Percentiles rank a stretch among this genome's conserved stretches.
Conservation (phyloP, 768 basidiomycete species). For the Tremella mesenterica region DNA sequence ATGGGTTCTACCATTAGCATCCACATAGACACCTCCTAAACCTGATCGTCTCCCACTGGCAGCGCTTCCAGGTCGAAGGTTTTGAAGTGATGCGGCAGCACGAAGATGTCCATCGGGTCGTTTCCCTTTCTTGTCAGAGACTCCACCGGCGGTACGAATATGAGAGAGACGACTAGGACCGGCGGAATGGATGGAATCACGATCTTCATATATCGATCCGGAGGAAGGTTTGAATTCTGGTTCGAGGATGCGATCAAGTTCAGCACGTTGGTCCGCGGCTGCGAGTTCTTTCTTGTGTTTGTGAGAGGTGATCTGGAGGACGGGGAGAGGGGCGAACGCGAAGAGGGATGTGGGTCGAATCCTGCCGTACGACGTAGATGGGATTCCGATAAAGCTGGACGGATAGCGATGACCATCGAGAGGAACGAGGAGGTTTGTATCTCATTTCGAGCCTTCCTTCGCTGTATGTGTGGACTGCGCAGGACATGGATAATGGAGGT, state of each 20-base stretch:
- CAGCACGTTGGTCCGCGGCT: constrained; percentile 27
- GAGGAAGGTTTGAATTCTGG: constrained; percentile 25
- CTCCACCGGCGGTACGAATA: constrained; percentile 6
- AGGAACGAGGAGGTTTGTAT: no score
- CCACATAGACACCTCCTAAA: constrained; percentile 33
- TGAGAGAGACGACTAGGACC: constrained; percentile 15
- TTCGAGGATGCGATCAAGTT: constrained; percentile 35
- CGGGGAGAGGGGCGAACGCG: constrained; percentile 32
- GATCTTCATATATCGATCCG: constrained; percentile 4
- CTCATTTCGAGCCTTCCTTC: no score
- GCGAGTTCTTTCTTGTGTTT: constrained; percentile 26
- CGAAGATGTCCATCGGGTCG: neutral
- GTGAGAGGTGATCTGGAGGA: constrained; percentile 17
- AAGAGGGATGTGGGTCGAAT: constrained; percentile 30
- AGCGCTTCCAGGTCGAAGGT: neutral
- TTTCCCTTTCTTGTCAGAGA: constrained; percentile 2
- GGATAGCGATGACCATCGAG: no score
- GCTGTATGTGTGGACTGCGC: no score
- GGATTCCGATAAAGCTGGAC: constrained; percentile 33
- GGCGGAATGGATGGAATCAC: constrained; percentile 16
- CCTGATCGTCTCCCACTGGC: neutral
- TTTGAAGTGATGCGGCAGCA: neutral
- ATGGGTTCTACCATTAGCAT: constrained; percentile 36
- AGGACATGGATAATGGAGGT: no score
- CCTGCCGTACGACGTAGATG: constrained; percentile 21